Evolutionary conservation across 2,329 filamentous ascomycete genomes (phyloP).

Genomic region (Botrytis porri): DNA sequence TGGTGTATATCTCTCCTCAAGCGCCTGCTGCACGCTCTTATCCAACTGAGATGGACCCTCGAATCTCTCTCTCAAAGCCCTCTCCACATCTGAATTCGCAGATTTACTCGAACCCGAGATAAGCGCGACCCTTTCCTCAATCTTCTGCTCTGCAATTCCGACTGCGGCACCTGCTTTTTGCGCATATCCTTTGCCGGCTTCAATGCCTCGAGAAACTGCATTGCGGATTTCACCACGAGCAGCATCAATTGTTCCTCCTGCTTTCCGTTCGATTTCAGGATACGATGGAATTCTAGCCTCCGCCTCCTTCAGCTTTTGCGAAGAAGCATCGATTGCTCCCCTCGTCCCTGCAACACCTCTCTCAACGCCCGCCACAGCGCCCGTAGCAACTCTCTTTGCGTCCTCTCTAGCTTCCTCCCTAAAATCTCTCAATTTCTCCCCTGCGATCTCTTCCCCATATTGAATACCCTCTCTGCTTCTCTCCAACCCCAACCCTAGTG

Average conservation of each 20-base stretch:
- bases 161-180: conserved; percentile 43
- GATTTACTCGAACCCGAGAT: conserved; percentile 26
- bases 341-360: conserved; percentile 25
- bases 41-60: conserved; percentile 43
- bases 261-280: conserved; percentile 27
- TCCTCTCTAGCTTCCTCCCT: conserved; percentile 42
- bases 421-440: conserved; percentile 40
- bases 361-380: conserved; percentile 28
- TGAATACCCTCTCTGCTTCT: conserved; percentile 35
- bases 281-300: conserved; percentile 31
- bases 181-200: conserved; percentile 40
- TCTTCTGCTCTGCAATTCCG: conserved; percentile 40
- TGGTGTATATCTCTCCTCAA: conserved; percentile 54
- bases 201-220: conserved; percentile 38
- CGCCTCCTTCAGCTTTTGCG: conserved; percentile 29
- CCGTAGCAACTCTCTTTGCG: conserved; percentile 32
- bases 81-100: conserved; percentile 40
- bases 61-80: conserved; percentile 53
- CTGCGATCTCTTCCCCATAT: conserved; percentile 35
- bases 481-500: conserved; percentile 39
- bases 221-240: conserved; percentile 41
- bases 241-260: conserved; percentile 40
- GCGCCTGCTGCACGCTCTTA: conserved; percentile 51
- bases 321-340: conserved; percentile 25
- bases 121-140: conserved; percentile 26